Evolutionary conservation across 164 flowering plant species (phyloP).

Genomic region (Hamamelis virginiana): DNA sequence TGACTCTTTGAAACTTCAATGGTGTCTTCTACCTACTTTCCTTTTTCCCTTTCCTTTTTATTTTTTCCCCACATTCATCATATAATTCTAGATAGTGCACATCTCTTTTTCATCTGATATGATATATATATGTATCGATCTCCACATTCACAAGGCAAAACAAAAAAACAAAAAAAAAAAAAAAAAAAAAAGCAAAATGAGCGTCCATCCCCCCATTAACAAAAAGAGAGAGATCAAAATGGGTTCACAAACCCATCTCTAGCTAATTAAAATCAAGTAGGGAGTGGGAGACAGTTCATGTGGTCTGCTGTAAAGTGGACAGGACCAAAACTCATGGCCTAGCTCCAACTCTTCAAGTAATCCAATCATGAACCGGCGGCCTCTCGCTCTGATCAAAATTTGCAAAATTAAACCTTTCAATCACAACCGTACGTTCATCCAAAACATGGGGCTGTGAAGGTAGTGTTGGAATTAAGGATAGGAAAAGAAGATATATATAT

Average conservation of each 20-base stretch:
- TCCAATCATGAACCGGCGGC: conserved; percentile 2
- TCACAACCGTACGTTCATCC: no score
- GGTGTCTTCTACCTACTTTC: conserved; percentile 37
- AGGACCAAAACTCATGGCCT: conserved; percentile 7
- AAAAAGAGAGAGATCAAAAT: conserved; percentile 5
- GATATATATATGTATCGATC: no score
- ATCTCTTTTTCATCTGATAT: conserved; percentile 25
- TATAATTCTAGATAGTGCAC: conserved; percentile 18
- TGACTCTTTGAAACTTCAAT: conserved; percentile 28
- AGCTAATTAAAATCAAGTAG: conserved; percentile 21
- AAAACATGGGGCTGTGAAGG: no score
- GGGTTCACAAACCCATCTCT: conserved; percentile 24
- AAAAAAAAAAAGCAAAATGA: no score
- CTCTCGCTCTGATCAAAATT: not conserved
- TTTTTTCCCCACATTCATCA: not conserved
- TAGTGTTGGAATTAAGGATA: no score
- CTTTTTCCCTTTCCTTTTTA: conserved; percentile 3
- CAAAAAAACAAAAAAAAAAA: no score
- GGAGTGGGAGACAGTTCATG: conserved; percentile 46
- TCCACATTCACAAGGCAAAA: conserved; percentile 17
- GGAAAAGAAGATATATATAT: not conserved
- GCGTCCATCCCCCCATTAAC: conserved; percentile 8
- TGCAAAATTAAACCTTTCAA: no score
- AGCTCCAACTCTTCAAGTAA: no score
- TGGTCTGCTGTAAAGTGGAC: conserved; percentile 29